A percentile compares a stretch with the other conserved stretches of the same genome.
phyloP scores from a whole-genome alignment of 1,284 basidiomycete species.

The Thelephora terrestris region DNA sequence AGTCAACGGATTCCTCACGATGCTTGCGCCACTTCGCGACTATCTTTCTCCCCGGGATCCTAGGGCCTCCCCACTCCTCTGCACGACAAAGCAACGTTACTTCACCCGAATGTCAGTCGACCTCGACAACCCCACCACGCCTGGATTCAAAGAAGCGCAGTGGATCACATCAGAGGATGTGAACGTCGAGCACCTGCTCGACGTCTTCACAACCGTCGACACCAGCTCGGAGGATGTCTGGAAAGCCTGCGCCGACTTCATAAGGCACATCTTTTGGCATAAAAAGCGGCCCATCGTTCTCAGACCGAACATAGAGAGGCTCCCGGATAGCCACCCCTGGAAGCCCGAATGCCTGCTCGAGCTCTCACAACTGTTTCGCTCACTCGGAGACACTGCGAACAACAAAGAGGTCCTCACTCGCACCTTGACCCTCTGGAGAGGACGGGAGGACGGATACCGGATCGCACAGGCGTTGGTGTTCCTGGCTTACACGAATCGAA shows the following conservation, averaged over 20 bases:
- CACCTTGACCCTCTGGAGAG: no score
- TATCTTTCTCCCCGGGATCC: not conserved
- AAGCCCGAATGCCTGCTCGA: no score
- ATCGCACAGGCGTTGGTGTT: no score
- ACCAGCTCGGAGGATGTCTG: not conserved
- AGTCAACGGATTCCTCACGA: no score
- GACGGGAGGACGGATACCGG: no score
- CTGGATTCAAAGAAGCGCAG: not conserved
- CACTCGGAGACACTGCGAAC: no score
- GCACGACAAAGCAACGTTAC: not conserved
- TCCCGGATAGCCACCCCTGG: no score
- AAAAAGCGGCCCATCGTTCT: not conserved
- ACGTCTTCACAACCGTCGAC: not conserved
- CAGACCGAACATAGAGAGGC: no score
- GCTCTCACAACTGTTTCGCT: no score
- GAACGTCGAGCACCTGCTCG: not conserved
- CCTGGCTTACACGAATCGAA: no score
- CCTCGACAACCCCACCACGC: not conserved
- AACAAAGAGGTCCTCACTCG: no score
- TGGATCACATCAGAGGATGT: no score
- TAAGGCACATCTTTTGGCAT: not conserved
- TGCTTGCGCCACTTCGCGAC: not conserved
- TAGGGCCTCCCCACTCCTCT: not conserved
- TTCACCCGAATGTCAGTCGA: not conserved
- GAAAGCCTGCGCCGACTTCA: not conserved